Conservation (phyloP, 345 rosid species). For the Sapria himalayana region DNA sequence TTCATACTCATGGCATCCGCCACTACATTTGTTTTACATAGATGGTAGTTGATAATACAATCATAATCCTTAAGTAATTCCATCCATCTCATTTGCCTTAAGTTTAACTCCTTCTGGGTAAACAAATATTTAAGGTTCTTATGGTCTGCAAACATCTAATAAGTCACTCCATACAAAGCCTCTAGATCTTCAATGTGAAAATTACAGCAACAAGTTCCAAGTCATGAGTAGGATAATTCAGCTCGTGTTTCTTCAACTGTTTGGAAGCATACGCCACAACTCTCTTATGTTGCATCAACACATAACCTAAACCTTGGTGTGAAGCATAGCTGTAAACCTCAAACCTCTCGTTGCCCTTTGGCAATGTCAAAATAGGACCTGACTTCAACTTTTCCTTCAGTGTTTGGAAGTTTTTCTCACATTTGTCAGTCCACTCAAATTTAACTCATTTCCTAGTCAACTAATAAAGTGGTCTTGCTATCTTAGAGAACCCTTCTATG, state of each 20-base stretch:
- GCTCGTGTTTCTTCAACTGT: background rate
- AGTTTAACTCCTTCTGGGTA: no score
- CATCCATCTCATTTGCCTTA: background rate
- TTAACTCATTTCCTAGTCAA: background rate
- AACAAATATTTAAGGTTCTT: background rate
- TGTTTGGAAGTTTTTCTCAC: background rate
- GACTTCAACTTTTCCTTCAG: background rate
- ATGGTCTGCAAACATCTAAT: background rate
- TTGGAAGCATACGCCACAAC: background rate
- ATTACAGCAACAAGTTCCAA: background rate
- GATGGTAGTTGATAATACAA: no score
- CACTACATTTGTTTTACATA: background rate
- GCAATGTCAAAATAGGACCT: background rate
- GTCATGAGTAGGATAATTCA: conserved; percentile 2
- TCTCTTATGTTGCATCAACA: background rate
- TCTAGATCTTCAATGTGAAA: background rate
- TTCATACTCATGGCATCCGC: background rate
- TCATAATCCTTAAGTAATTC: background rate
- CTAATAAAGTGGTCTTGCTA: background rate
- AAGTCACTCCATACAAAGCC: background rate
- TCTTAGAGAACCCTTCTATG: background rate
- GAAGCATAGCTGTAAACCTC: background rate
- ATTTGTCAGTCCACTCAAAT: background rate
- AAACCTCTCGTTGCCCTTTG: background rate
- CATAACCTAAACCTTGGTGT: background rate